phyloP scores from a whole-genome alignment of 2,329 filamentous ascomycete genomes.

The Colletotrichum sp. region DNA sequence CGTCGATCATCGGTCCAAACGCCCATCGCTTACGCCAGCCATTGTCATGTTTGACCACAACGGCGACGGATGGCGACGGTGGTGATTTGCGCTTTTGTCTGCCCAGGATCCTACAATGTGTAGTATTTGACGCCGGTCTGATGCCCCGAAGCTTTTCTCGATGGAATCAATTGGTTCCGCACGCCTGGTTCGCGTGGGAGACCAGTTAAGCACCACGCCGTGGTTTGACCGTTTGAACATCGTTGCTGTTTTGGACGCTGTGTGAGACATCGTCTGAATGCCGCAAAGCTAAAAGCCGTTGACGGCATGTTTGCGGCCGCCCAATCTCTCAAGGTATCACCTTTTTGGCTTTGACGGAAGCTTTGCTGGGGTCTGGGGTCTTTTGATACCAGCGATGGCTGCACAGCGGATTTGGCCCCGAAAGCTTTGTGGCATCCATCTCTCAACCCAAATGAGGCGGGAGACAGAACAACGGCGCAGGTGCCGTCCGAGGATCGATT shows the following conservation, averaged over 20 bases:
- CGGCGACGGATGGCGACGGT: not conserved
- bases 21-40: not conserved
- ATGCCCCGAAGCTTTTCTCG: not conserved
- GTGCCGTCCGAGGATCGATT: conserved; percentile 16
- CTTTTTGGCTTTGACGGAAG: not conserved
- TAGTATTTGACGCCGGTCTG: not conserved
- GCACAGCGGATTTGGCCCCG: not conserved
- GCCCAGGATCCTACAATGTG: not conserved
- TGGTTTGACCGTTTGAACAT: conserved; percentile 2
- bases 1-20: conserved; percentile 9
- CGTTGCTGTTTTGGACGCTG: conserved; percentile 2
- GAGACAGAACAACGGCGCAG: not conserved
- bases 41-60: not conserved
- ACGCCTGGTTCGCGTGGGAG: conserved; percentile 4
- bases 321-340: not conserved
- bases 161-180: not conserved
- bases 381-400: not conserved
- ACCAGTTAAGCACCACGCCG: not conserved
- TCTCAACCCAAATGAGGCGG: not conserved
- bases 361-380: not conserved
- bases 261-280: conserved; percentile 15
- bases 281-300: conserved; percentile 16
- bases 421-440: not conserved
- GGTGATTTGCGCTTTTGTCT: not conserved
- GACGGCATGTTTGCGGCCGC: not conserved